Conservation (phyloP, 108 stramenopile genomes). For the Fragilaria radians region DNA sequence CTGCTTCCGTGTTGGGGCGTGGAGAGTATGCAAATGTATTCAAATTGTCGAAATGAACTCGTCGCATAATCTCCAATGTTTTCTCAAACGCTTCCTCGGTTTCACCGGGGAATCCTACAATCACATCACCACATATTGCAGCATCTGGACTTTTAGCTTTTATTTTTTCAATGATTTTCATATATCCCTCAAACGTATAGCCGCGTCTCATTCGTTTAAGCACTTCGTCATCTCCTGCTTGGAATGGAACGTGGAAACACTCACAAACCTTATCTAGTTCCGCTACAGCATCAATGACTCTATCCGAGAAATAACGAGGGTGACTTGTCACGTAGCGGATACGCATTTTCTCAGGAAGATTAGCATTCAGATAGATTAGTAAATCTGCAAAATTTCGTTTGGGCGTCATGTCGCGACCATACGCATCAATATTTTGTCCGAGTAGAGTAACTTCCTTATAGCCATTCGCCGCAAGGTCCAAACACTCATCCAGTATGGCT, state of each 20-base stretch:
- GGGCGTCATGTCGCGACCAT: constrained; percentile 86
- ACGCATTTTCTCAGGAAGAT: constrained; percentile 52
- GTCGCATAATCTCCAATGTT: constrained; percentile 87
- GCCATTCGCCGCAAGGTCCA: constrained; percentile 76
- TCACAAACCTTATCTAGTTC: constrained; percentile 72
- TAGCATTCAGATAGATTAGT: constrained; percentile 62
- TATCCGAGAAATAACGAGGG: constrained; percentile 87
- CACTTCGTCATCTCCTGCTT: constrained; percentile 82
- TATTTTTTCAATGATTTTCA: constrained; percentile 83
- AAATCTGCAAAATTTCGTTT: constrained; percentile 85
- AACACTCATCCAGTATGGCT: constrained; percentile 83
- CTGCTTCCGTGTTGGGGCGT: constrained; percentile 84
- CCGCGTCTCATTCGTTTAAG: constrained; percentile 83
- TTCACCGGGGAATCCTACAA: constrained; percentile 97
- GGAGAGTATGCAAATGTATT: constrained; percentile 84
- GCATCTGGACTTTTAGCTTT: constrained; percentile 79
- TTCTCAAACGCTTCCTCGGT: constrained; percentile 93
- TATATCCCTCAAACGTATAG: constrained; percentile 84
- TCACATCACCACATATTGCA: constrained; percentile 88
- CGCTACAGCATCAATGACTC: constrained; percentile 89
- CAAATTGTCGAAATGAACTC: constrained; percentile 76
- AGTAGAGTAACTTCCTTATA: constrained; percentile 92
- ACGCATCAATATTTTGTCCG: constrained; percentile 98
- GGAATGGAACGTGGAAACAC: constrained; percentile 90
- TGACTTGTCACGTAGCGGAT: constrained; percentile 90